phyloP scores from a whole-genome alignment of 2,329 filamentous ascomycete species.

The Onygenales sp. region DNA sequence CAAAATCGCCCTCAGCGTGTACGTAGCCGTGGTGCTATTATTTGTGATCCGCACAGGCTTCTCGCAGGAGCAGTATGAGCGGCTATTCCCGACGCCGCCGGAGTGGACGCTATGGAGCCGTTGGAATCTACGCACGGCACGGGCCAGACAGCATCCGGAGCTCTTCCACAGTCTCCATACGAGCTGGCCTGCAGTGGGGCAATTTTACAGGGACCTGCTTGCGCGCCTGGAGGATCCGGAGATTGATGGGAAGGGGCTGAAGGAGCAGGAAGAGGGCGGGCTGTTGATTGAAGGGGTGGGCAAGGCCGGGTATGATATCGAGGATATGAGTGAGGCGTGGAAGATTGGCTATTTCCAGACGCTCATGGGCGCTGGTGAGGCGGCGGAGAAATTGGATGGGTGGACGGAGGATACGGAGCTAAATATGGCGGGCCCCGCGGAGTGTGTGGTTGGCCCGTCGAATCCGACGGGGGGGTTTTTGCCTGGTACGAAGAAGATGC shows the following conservation, averaged over 20 bases:
- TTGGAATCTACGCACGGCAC: conserved; percentile 56
- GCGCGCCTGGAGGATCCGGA: conserved; percentile 58
- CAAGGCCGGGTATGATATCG: conserved; percentile 56
- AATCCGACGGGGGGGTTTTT: conserved; percentile 70
- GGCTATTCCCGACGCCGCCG: conserved; percentile 66
- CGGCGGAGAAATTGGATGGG: conserved; percentile 72
- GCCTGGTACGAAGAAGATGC: conserved; percentile 40
- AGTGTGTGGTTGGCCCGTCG: conserved; percentile 69
- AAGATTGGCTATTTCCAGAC: conserved; percentile 74
- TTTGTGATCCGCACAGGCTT: conserved; percentile 55
- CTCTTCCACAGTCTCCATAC: conserved; percentile 43
- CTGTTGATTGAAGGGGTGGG: conserved; percentile 47
- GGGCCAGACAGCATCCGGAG: conserved; percentile 49
- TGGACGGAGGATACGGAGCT: conserved; percentile 63
- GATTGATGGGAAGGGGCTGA: conserved; percentile 58
- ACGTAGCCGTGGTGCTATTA: conserved; percentile 52
- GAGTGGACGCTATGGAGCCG: conserved; percentile 71
- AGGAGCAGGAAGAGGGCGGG: conserved; percentile 46
- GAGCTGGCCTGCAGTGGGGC: conserved; percentile 62
- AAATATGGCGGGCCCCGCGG: conserved; percentile 58
- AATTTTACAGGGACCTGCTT: conserved; percentile 51
- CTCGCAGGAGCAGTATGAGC: conserved; percentile 66
- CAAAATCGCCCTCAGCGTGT: conserved; percentile 61
- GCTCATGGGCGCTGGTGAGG: conserved; percentile 65
- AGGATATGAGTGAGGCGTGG: conserved; percentile 72